A percentile compares a stretch with the other conserved stretches of the same genome.
Evolutionary conservation across 2,329 filamentous ascomycete genomes (phyloP).

Genomic region (Pseudovirgaria hyperparasitica): DNA sequence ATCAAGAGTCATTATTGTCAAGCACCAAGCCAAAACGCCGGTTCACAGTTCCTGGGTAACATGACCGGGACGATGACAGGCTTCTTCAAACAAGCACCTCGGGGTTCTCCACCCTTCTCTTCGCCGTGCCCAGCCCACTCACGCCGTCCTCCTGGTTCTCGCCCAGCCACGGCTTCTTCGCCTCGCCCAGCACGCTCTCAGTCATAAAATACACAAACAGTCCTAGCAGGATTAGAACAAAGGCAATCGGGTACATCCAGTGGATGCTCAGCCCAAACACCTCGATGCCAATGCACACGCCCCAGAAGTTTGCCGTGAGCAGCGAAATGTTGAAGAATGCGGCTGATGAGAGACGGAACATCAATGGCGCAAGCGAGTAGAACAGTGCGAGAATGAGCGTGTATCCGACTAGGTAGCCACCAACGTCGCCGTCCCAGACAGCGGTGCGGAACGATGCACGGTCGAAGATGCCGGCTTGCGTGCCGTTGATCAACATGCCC

Average conservation of each 20-base stretch:
- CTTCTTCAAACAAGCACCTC: constrained; percentile 26
- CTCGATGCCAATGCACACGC: constrained; percentile 77
- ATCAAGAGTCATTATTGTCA: no score
- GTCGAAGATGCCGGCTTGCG: constrained; percentile 86
- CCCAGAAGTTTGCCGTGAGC: constrained; percentile 94
- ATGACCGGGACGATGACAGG: no score
- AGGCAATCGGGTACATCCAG: constrained; percentile 90
- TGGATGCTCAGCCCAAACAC: constrained; percentile 73
- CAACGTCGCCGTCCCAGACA: constrained; percentile 39
- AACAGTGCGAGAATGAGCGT: constrained; percentile 74
- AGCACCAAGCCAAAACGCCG: no score
- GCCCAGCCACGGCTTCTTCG: constrained; percentile 90
- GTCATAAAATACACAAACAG: constrained; percentile 79
- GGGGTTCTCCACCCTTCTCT: constrained; percentile 41
- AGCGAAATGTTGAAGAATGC: constrained; percentile 96
- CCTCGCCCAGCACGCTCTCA: constrained; percentile 71
- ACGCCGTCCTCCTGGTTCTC: constrained; percentile 72
- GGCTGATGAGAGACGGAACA: constrained; percentile 80
- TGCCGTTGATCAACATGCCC: constrained; percentile 81
- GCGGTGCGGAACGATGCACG: constrained; percentile 49
- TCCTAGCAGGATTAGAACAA: constrained; percentile 80
- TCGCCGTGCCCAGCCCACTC: constrained; percentile 73
- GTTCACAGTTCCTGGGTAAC: no score
- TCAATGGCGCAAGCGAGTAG: constrained; percentile 74
- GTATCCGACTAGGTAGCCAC: constrained; percentile 79